Evolutionary conservation across 1,139 yeast genomes (phyloP), one percentile per base, ranked within the genome.

Genomic region (Sporopachydermia cereana): DNA sequence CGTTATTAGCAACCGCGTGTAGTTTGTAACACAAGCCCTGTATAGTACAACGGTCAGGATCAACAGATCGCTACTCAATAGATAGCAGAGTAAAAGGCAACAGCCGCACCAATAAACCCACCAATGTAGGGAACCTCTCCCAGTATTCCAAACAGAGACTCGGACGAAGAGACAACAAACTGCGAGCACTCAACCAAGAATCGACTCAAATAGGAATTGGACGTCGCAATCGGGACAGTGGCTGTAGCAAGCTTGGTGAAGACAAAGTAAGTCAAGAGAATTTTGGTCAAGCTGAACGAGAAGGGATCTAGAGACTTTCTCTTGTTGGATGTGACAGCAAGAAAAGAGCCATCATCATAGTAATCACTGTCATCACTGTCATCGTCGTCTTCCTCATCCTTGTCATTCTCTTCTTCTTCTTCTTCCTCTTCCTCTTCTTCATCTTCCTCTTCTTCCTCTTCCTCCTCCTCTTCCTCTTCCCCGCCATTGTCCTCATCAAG

Each of bases 281-380:
- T 60, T 57, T 77, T 76, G 48, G 68, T 50, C 52, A 77, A 60
- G 48, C 77, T 76, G 61, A 75, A 78, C 48, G 73, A 66, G 52
- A 77, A 69, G 31, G 84, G 83, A 59, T 78, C 84, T 57, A 62
- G 69, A 16, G 43, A 41, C 64, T 54, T 71, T 67, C 48, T 75
- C 61, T 55, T 74, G 74, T 58, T 75, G 74, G 55, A 74, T 57
- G 60, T 69, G 74, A 60, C 71, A 74, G 34, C 77, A 64, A 29
- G 62, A 53, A 29, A 34, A 12, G 39, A 34, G 9, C 20, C 24
- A 7, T 36, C 43, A 14, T 41, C n/a, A 16, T 7, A 30, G 4
- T 36, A 43, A 14, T 41, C n/a, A 20, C 47, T 49, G 22, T 52
- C 56, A 21, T 52, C 56, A 18, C 53, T 54, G 16, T 53, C 59